A percentile compares a stretch with the other conserved stretches of the same genome.
These are phyloP conservation scores for Kuraishia floccosa DNA, from an alignment of 805 yeast species.

Conservation along the genomic window DNA sequence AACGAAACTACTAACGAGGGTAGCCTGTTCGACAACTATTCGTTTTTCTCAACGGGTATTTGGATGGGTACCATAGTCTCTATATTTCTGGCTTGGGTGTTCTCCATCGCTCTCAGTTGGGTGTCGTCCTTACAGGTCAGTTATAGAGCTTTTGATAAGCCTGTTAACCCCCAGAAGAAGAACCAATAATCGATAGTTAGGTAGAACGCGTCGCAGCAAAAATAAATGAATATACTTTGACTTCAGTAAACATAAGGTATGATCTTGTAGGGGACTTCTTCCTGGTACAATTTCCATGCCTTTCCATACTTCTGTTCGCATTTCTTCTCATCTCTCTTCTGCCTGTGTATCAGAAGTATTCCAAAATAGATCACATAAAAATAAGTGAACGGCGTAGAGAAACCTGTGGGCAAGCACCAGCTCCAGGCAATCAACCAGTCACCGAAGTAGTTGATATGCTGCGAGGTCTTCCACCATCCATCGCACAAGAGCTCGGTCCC, in stretches of 20 bases:
- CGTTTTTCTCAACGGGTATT: slow-evolving; percentile 71
- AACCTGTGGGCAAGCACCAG: slow-evolving; percentile 89
- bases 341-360: slow-evolving; percentile 75
- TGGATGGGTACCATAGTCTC: slow-evolving; percentile 67
- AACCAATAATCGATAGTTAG: slow-evolving; percentile 11
- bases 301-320: slow-evolving; percentile 80
- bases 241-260: slow-evolving; percentile 73
- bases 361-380: slow-evolving; percentile 82
- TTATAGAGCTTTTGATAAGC: slow-evolving; percentile 75
- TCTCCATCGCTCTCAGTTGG: slow-evolving; percentile 62
- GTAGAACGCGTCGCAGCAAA: not conserved
- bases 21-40: slow-evolving; percentile 51
- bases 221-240: not conserved
- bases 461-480: slow-evolving; percentile 95
- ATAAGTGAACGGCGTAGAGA: slow-evolving; percentile 72
- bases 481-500: slow-evolving; percentile 76
- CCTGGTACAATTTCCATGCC: slow-evolving; percentile 78
- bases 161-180: slow-evolving; percentile 40
- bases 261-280: slow-evolving; percentile 76
- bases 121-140: slow-evolving; percentile 60
- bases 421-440: slow-evolving; percentile 89
- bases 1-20: slow-evolving; percentile 9
- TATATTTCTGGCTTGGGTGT: slow-evolving; percentile 41
- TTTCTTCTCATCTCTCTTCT: slow-evolving; percentile 82
- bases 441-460: slow-evolving; percentile 92